A percentile compares a stretch with the other conserved stretches of the same genome.
These are phyloP conservation scores for Termitomyces sp. DNA, from an alignment of 768 basidiomycete species.

Conservation along the genomic window DNA sequence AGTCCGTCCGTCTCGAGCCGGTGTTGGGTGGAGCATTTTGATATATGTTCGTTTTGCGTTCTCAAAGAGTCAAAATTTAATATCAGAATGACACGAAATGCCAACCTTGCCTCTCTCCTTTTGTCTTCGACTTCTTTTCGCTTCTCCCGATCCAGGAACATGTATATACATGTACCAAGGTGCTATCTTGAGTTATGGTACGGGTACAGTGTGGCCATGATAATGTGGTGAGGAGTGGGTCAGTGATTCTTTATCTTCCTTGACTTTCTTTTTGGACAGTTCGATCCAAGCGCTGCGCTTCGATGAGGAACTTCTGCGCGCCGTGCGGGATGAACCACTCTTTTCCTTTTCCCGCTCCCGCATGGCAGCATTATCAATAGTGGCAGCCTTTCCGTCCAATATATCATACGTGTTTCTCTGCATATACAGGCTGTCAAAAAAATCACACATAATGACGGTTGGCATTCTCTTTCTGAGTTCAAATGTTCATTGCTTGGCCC, in stretches of 20 bases:
- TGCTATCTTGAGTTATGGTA: slow-evolving; percentile 1
- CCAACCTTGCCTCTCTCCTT: slow-evolving; percentile 1
- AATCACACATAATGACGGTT: too few species aligned
- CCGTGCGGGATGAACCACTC: background rate
- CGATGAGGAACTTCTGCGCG: slow-evolving; percentile 1
- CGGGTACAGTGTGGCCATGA: slow-evolving; percentile 1
- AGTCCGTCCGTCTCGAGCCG: background rate
- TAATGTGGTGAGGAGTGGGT: slow-evolving; percentile 6
- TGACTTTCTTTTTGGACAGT: slow-evolving; percentile 5
- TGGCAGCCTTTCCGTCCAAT: background rate
- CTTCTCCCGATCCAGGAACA: slow-evolving; percentile 7
- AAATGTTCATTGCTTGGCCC: background rate
- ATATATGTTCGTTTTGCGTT: background rate
- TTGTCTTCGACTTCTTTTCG: slow-evolving; percentile 2
- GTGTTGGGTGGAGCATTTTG: background rate
- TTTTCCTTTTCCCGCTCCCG: background rate
- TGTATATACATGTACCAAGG: slow-evolving; percentile 4
- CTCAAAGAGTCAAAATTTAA: slow-evolving; percentile 6
- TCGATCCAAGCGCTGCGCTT: slow-evolving; percentile 2
- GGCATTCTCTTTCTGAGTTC: background rate
- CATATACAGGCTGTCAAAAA: background rate
- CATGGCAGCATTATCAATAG: background rate
- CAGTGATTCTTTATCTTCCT: slow-evolving; percentile 5
- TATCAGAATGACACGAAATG: slow-evolving; percentile 10
- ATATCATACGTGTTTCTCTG: background rate